A percentile compares a stretch with the other conserved stretches of the same genome.
Conservation (phyloP, 2,329 filamentous ascomycete species). For the Akanthomyces dipterigenus region DNA sequence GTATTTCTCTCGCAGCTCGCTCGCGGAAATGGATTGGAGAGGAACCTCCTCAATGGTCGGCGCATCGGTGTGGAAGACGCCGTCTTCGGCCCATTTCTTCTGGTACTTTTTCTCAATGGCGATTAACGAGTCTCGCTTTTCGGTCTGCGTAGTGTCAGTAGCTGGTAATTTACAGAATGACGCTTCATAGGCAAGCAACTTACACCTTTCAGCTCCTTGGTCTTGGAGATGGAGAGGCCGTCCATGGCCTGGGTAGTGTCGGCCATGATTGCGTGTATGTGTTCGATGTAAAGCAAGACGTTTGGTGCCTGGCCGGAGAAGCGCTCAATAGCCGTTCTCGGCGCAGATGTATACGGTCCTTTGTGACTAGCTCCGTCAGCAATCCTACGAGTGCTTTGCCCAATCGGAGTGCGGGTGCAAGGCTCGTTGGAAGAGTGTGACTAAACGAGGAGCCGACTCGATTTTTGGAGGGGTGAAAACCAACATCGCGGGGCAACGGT, state of each 20-base stretch:
- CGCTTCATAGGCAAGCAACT: constrained; percentile 18
- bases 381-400: constrained; percentile 1
- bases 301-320: neutral
- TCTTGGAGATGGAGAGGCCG: constrained; percentile 47
- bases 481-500: constrained; percentile 12
- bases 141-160: constrained; percentile 49
- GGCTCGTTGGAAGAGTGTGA: neutral
- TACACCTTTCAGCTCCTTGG: constrained; percentile 54
- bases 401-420: neutral
- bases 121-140: constrained; percentile 79
- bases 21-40: constrained; percentile 63
- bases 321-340: neutral
- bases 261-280: constrained; percentile 34
- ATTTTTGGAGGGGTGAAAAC: constrained; percentile 14
- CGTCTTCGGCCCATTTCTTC: constrained; percentile 45
- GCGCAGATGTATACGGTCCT: neutral
- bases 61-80: constrained; percentile 78
- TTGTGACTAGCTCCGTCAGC: constrained; percentile 7
- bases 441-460: constrained; percentile 4
- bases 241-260: constrained; percentile 42
- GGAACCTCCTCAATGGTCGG: constrained; percentile 73
- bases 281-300: neutral
- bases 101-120: constrained; percentile 90
- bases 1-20: constrained; percentile 68
- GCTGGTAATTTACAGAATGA: neutral